These are phyloP conservation scores for Trichosanthes cucumerina DNA, from an alignment of 306 rosid species.

Conservation along the genomic window DNA sequence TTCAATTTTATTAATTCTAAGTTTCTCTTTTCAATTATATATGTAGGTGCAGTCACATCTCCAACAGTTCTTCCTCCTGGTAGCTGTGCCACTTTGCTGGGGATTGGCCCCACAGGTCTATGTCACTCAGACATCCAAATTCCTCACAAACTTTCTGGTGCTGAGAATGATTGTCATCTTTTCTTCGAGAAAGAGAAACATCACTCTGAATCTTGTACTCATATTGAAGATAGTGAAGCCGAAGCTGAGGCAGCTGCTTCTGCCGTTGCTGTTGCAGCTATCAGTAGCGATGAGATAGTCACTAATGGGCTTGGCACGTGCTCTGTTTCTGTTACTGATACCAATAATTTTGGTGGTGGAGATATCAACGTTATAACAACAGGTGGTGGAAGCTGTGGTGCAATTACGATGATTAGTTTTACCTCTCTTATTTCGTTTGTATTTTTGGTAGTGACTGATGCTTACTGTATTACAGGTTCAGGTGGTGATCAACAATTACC, in stretches of 20 bases:
- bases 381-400: conserved; percentile 26
- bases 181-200: conserved; percentile 68
- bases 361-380: conserved; percentile 48
- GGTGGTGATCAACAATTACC: conserved; percentile 49
- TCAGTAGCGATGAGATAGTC: conserved; percentile 71
- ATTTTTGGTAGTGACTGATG: not conserved
- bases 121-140: conserved; percentile 55
- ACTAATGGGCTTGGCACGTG: conserved; percentile 49
- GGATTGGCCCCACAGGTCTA: conserved; percentile 57
- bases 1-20: conserved; percentile 12
- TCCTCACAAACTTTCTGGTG: conserved; percentile 44
- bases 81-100: conserved; percentile 45
- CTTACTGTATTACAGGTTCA: conserved; percentile 32
- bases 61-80: conserved; percentile 72
- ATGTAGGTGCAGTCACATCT: conserved; percentile 89
- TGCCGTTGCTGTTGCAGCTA: conserved; percentile 95
- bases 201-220: conserved; percentile 41
- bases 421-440: not conserved
- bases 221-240: conserved; percentile 72
- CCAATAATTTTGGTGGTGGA: conserved; percentile 39
- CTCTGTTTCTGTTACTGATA: conserved; percentile 52
- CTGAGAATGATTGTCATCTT: conserved; percentile 53
- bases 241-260: conserved; percentile 98
- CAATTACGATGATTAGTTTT: not conserved
- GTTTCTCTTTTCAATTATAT: conserved; percentile 1